Base-by-base conservation (phyloP, 202 grass and related monocot species). In the Musa balbisiana region DNA sequence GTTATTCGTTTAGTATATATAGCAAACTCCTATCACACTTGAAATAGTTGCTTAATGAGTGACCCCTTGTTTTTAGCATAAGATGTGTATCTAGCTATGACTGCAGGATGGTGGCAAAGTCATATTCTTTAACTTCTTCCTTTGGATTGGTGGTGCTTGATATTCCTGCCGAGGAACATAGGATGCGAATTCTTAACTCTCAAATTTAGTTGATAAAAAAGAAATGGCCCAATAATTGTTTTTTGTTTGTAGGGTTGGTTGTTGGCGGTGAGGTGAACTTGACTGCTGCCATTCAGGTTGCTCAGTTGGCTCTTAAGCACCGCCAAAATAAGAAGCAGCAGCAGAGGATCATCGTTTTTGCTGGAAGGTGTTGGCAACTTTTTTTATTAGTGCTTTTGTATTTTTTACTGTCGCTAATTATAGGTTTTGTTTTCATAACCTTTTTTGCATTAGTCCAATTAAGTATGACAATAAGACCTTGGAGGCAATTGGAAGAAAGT, bases 301-400 rank as follows among this genome's bases (percentile, higher is more conserved):
- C 95, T 77, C 95, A 99, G 67, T 83, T 99, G 73, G 91, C 95
- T 0, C 85, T 99, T 12, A 99, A 99, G 79, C 95, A 99, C 71
- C 88, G 95, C 72, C 95, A 99, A 81, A 99, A 99, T 79, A 99
- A 99, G 84, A 95, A 86, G 82, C 95, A 99, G 43, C 95, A 92
- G 59, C 95, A 99, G 82, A 84, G 95, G 64, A 99, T 99, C 72
- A 92, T 99, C 73, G 95, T 89, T 72, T 99, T 99, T 78, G 84
- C 91, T n/a, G 95, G 95, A 90, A 99, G 95, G 95, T 99, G 85
- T 24, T 15, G 15, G 15, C 10, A 43, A n/a, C 8, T 58, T 27
- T 33, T 33, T 29, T 33, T 33, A n/a, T 33, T 33, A 49, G 25
- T 17, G 52, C 9, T 71, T 59, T 52, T 55, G 53, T 22, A 75